Percentiles rank a stretch among this genome's conserved stretches.
These are phyloP conservation scores for Cryptococcus sp. DNA, from an alignment of 1,284 basidiomycete genomes.

Conservation along the genomic window DNA sequence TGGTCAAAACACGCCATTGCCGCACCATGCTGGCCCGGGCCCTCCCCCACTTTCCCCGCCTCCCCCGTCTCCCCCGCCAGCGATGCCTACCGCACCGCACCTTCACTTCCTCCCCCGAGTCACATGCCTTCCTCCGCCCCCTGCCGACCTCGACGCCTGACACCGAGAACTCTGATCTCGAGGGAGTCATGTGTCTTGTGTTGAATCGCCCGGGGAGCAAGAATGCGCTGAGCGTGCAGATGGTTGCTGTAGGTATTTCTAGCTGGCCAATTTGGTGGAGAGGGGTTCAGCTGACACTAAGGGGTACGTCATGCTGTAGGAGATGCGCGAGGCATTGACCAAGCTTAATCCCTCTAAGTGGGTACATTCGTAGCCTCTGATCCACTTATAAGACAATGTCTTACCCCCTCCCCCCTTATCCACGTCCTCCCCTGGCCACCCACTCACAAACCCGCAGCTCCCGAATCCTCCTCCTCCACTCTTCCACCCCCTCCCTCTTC, in stretches of 20 bases:
- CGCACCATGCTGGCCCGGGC: neutral
- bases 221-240: conserved; percentile 78
- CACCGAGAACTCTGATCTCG: conserved; percentile 23
- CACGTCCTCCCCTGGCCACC: too few relatives aligned
- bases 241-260: conserved; percentile 59
- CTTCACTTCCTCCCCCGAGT: conserved; percentile 10
- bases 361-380: neutral
- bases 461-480: conserved; percentile 74
- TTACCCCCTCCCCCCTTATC: conserved; percentile 7
- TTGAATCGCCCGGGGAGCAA: conserved; percentile 79
- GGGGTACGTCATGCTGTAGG: conserved; percentile 51
- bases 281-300: neutral
- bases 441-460: conserved; percentile 44
- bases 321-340: conserved; percentile 67
- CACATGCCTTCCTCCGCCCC: conserved; percentile 14
- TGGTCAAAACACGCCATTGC: neutral
- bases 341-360: conserved; percentile 49
- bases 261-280: neutral
- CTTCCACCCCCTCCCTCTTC: conserved; percentile 70
- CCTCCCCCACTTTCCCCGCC: neutral
- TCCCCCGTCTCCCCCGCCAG: too few relatives aligned
- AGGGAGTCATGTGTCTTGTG: conserved; percentile 50
- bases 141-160: neutral
- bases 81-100: neutral
- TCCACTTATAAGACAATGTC: too few relatives aligned